A percentile compares a stretch with the other conserved stretches of the same genome.
These are phyloP conservation scores for Rhodotorula sp. DNA, from an alignment of 1,284 basidiomycete genomes.

Conservation along the genomic window DNA sequence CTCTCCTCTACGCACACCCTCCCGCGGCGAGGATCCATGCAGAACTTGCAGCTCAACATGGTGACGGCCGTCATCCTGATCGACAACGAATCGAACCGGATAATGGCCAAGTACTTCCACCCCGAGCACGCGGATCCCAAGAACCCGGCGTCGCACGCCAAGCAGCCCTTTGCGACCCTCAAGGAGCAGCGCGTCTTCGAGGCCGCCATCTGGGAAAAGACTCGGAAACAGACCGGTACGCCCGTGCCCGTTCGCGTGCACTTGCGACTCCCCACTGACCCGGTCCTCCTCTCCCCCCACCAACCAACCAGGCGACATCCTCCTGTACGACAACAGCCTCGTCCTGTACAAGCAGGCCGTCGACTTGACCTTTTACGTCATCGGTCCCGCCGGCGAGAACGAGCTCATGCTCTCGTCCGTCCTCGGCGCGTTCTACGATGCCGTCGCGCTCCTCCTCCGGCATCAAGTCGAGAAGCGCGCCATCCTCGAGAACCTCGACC, in stretches of 20 bases:
- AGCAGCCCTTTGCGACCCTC: constrained; percentile 56
- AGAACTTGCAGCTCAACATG: constrained; percentile 82
- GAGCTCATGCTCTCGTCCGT: constrained; percentile 91
- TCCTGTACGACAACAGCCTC: constrained; percentile 87
- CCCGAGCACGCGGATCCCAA: constrained; percentile 60
- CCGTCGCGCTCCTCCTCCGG: constrained; percentile 76
- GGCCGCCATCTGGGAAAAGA: constrained; percentile 93
- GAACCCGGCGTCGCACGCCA: constrained; percentile 31
- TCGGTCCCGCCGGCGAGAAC: constrained; percentile 84
- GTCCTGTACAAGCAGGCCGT: constrained; percentile 90
- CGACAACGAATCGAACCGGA: constrained; percentile 89
- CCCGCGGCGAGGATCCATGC: neutral
- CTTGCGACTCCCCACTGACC: neutral
- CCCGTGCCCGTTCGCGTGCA: constrained; percentile 31
- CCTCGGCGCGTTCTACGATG: constrained; percentile 80
- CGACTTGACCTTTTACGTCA: constrained; percentile 92
- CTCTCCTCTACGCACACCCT: neutral
- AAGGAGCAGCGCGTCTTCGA: constrained; percentile 97
- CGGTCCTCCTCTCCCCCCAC: no score
- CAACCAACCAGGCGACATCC: constrained; percentile 88
- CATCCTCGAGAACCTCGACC: constrained; percentile 89
- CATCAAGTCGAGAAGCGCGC: constrained; percentile 94
- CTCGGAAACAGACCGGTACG: constrained; percentile 82
- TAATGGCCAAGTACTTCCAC: constrained; percentile 91
- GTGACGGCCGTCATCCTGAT: constrained; percentile 84